Percentiles rank a stretch among this genome's conserved stretches.
Conservation (phyloP, 495 filamentous ascomycete species). For the Aspergillus mulundensis region DNA sequence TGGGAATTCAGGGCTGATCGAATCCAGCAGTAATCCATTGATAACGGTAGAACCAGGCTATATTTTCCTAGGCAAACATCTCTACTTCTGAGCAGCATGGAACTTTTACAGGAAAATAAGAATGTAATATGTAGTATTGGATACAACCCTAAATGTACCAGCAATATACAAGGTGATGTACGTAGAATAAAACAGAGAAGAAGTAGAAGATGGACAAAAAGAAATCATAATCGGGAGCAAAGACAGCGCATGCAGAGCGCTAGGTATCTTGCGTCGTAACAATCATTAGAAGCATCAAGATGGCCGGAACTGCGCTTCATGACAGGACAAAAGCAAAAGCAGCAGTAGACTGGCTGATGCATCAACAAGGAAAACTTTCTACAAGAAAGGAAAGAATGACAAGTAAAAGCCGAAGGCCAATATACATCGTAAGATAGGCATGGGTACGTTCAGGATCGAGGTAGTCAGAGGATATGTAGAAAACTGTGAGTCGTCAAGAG, state of each 20-base stretch:
- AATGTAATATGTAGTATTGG: too few species aligned
- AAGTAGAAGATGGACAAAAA: conserved; percentile 9
- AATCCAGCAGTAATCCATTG: too few species aligned
- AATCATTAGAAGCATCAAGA: conserved; percentile 19
- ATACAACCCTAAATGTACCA: conserved; percentile 7
- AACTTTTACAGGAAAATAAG: too few species aligned
- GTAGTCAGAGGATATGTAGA: neutral
- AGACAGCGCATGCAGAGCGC: conserved; percentile 8
- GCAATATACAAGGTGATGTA: conserved; percentile 11
- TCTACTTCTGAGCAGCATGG: too few species aligned
- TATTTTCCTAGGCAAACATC: too few species aligned
- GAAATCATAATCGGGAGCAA: conserved; percentile 11
- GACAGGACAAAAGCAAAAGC: neutral
- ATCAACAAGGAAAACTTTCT: conserved; percentile 2
- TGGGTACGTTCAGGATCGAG: conserved; percentile 11
- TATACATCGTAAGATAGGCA: conserved; percentile 9
- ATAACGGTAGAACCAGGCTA: too few species aligned
- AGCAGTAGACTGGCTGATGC: conserved; percentile 4
- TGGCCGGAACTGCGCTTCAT: conserved; percentile 3
- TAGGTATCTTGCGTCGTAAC: conserved; percentile 14
- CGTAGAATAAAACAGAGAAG: conserved; percentile 4
- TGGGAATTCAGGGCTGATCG: too few species aligned
- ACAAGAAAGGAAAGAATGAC: conserved; percentile 13
- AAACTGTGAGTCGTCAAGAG: neutral
- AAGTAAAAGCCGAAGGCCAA: conserved; percentile 1